phyloP scores from a whole-genome alignment of 257 asterid species.

The Euphrasia confusa region DNA sequence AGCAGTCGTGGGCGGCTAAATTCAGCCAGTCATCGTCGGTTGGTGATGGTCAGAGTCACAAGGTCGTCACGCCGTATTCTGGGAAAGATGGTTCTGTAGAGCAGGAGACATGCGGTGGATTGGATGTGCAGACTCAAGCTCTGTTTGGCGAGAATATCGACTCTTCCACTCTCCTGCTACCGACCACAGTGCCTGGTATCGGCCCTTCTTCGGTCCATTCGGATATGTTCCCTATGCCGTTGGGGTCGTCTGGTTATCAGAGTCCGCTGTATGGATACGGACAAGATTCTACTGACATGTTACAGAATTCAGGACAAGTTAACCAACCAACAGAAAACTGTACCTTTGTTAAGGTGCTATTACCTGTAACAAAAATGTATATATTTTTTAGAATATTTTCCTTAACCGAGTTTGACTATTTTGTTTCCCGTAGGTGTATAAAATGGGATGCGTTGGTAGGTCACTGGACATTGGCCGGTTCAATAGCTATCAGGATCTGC shows the following conservation, averaged over 20 bases:
- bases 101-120: conserved; percentile 45
- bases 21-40: conserved; percentile 39
- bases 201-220: conserved; percentile 53
- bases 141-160: conserved; percentile 59
- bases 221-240: conserved; percentile 55
- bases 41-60: conserved; percentile 39
- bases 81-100: conserved; percentile 58
- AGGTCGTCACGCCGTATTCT: conserved; percentile 44
- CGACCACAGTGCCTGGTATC: conserved; percentile 53
- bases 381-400: background rate
- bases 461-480: conserved; percentile 85
- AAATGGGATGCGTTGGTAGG: conserved; percentile 86
- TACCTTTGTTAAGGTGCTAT: conserved; percentile 73
- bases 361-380: background rate
- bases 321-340: conserved; percentile 51
- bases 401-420: background rate
- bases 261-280: conserved; percentile 55
- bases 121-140: conserved; percentile 58
- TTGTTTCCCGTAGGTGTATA: conserved; percentile 55
- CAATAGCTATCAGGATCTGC: conserved; percentile 93
- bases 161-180: conserved; percentile 67
- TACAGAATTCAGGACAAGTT: conserved; percentile 54
- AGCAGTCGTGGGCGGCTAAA: conserved; percentile 51
- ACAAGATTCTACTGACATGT: conserved; percentile 69
- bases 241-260: conserved; percentile 63